Base-by-base conservation (phyloP, 2,329 filamentous ascomycete genomes). In the Alternaria rosae region DNA sequence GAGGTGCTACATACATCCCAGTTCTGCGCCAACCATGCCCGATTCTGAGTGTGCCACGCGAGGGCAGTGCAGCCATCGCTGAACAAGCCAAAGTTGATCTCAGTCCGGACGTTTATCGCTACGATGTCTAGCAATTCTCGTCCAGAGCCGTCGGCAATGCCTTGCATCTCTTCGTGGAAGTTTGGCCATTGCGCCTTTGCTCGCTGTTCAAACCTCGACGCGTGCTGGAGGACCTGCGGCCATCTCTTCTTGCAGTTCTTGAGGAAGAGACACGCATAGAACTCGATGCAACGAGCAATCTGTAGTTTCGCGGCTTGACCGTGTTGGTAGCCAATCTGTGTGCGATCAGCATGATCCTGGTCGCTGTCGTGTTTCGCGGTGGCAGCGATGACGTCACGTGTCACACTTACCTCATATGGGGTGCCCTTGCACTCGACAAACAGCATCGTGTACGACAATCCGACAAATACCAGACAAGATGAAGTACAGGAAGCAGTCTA, bases 21-120 rank as follows among this genome's bases (percentile, higher is more conserved):
- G 58, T 88, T 89, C 76, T 88, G 87, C 1, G 80, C 82, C 5
- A 88, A 72, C 59, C 82, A 84, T 20, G 78, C 78, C n/a, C 64
- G 70, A 52, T 70, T 61, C 35, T 53, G 60, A 0, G 80, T 81
- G 10, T 78, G 73, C 80, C 82, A 86, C 2, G 80, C 80, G 12
- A 88, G 65, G 13, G 82, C 82, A 0, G 87, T 88, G 66, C 87
- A 89, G 3, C 86, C 87, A 66, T 89, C 87, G 44, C 78, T 84
- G 62, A 86, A 88, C 13, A 87, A 73, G 0, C 86, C 86, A 59
- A 88, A 87, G 2, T 81, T 81, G 62, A 88, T 87, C 73, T 88
- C 86, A 0, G 84, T 87, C 1, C 86, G 80, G 6, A 87, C 82
- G 57, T 89, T 89, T 11, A 89, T 73, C 2, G 86, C 85, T 1